Conservation (phyloP, 2,329 filamentous ascomycete genomes). For the Herpotrichia juniperi region DNA sequence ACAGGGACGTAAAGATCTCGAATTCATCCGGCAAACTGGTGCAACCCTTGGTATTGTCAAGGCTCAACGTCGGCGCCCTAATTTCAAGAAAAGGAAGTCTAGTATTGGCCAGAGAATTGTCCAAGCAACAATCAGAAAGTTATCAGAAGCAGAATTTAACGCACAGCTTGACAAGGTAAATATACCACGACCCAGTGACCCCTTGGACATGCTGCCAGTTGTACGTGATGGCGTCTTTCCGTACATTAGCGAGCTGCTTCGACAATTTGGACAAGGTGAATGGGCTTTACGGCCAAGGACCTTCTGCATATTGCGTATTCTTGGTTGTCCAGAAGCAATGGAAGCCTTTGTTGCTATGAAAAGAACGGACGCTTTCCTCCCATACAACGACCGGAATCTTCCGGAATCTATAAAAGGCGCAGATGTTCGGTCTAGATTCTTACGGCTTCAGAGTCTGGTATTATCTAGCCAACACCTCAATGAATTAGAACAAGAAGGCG, state of each 20-base stretch:
- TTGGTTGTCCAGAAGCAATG: conserved; percentile 5
- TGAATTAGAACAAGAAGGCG: conserved; percentile 5
- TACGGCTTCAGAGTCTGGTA: conserved; percentile 1
- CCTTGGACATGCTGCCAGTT: conserved; percentile 1
- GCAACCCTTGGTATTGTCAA: no score
- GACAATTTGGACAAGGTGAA: conserved; percentile 4
- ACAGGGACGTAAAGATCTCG: not conserved
- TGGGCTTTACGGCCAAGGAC: conserved; percentile 7
- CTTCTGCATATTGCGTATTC: conserved; percentile 6
- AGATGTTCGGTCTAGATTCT: conserved; percentile 4
- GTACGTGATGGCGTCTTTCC: conserved; percentile 2
- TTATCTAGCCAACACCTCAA: conserved; percentile 2
- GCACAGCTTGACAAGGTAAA: conserved; percentile 2
- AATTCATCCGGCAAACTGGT: not conserved
- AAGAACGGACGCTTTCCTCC: conserved; percentile 3
- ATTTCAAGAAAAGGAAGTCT: not conserved
- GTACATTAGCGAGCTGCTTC: conserved; percentile 7
- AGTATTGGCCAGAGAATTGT: not conserved
- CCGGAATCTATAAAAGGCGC: conserved; percentile 8
- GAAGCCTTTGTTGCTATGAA: conserved; percentile 5
- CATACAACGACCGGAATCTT: conserved; percentile 9
- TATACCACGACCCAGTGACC: conserved; percentile 3
- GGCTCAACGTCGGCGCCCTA: not conserved
- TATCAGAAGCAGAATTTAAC: not conserved
- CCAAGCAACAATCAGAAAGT: not conserved